These are phyloP conservation scores for Cyathus striatus DNA, from an alignment of 768 basidiomycete species.

Conservation along the genomic window DNA sequence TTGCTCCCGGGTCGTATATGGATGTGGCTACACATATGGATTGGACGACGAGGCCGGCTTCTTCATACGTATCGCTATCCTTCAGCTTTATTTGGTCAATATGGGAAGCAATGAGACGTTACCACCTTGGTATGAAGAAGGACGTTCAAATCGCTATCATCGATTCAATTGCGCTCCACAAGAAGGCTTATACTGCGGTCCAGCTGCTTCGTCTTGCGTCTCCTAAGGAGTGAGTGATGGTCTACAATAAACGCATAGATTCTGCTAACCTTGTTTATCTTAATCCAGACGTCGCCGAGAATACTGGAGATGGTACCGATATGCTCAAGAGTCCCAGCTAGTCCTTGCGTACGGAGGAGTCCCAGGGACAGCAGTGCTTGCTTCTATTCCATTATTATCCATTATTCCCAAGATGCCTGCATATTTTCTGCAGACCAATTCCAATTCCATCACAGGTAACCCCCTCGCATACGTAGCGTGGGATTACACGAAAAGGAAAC, in stretches of 20 bases:
- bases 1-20: conserved; percentile 40
- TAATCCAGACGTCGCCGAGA: conserved; percentile 21
- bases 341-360: conserved; percentile 70
- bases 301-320: conserved; percentile 75
- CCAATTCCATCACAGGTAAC: conserved; percentile 18
- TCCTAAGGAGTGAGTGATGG: conserved; percentile 49
- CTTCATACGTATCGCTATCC: conserved; percentile 68
- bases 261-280: neutral
- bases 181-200: conserved; percentile 58
- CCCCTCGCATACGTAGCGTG: conserved; percentile 35
- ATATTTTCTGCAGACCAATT: conserved; percentile 47
- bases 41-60: conserved; percentile 69
- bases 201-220: conserved; percentile 52
- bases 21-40: conserved; percentile 72
- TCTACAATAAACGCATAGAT: neutral
- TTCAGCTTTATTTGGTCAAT: conserved; percentile 81
- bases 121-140: conserved; percentile 66
- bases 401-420: conserved; percentile 67
- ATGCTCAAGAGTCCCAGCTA: conserved; percentile 70
- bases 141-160: conserved; percentile 77
- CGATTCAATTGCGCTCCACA: conserved; percentile 56
- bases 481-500: conserved; percentile 56
- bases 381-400: conserved; percentile 64
- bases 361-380: conserved; percentile 57
- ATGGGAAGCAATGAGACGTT: conserved; percentile 78